A percentile compares a stretch with the other conserved stretches of the same genome.
Evolutionary conservation across 768 basidiomycete genomes (phyloP).

Genomic region (Boletus barrowsii): DNA sequence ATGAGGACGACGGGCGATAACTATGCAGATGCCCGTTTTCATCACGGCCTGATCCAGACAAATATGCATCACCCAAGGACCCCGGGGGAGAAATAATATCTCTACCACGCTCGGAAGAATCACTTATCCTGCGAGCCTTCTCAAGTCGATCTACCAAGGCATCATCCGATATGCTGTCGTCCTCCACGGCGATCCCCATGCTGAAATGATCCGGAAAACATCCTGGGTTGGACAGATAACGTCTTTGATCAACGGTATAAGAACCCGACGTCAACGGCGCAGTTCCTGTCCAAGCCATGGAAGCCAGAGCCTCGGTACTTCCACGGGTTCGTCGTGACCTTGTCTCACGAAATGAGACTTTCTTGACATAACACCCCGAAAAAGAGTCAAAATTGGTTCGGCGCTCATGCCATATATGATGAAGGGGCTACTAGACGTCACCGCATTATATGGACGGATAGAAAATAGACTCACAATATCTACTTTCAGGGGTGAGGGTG

Average conservation of each 20-base stretch:
- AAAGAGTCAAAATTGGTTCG: constrained; percentile 16
- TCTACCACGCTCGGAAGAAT: not conserved
- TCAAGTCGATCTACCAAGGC: constrained; percentile 48
- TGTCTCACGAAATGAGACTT: not conserved
- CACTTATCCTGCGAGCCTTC: constrained; percentile 33
- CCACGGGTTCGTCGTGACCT: constrained; percentile 6
- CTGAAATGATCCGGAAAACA: constrained; percentile 8
- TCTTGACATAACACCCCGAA: not conserved
- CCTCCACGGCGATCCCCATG: constrained; percentile 48
- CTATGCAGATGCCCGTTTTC: not conserved
- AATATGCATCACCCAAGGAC: not conserved
- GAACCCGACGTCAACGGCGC: not conserved
- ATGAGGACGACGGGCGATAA: not conserved
- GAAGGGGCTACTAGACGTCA: constrained; percentile 26
- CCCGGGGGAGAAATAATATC: not conserved
- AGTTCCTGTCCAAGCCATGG: constrained; percentile 33
- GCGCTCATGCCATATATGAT: constrained; percentile 30
- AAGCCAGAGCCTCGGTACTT: constrained; percentile 29
- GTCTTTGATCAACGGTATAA: not conserved
- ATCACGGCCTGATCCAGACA: not conserved
- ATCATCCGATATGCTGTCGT: constrained; percentile 50
- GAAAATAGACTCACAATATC: constrained; percentile 22
- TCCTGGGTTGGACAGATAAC: not conserved
- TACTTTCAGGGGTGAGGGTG: constrained; percentile 26
- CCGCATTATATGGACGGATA: not conserved